phyloP scores from a whole-genome alignment of 2,329 filamentous ascomycete species.

The Penicillium hordei region DNA sequence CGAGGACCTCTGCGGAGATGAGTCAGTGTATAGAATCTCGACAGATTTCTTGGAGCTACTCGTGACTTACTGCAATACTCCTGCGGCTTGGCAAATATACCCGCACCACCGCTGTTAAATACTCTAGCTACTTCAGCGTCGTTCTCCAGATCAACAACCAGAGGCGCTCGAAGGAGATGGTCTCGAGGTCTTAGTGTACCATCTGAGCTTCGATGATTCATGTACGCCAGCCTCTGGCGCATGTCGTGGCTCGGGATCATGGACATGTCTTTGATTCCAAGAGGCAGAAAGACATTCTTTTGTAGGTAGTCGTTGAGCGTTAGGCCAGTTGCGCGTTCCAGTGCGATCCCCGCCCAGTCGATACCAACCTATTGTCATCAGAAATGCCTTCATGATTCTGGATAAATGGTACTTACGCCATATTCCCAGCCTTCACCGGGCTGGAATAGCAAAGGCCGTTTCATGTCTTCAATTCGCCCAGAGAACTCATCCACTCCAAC shows the following conservation, averaged over 20 bases:
- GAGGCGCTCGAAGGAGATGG: constrained; percentile 52
- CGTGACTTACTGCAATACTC: constrained; percentile 55
- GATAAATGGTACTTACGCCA: constrained; percentile 43
- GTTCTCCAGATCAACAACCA: constrained; percentile 42
- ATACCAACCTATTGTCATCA: constrained; percentile 45
- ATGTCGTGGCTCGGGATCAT: constrained; percentile 59
- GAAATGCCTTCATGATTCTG: background rate
- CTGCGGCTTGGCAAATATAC: constrained; percentile 58
- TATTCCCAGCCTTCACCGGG: constrained; percentile 65
- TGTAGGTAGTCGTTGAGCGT: constrained; percentile 53
- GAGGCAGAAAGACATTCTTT: constrained; percentile 49
- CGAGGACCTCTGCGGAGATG: constrained; percentile 53
- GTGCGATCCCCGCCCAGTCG: constrained; percentile 56
- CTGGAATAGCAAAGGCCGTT: constrained; percentile 60
- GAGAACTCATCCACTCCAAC: constrained; percentile 59
- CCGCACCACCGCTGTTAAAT: constrained; percentile 63
- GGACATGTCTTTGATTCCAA: constrained; percentile 52
- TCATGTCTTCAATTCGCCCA: constrained; percentile 53
- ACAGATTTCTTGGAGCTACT: background rate
- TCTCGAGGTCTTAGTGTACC: constrained; percentile 47
- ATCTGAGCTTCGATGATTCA: constrained; percentile 54
- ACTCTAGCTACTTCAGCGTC: constrained; percentile 45
- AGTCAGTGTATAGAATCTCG: background rate
- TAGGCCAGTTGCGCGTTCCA: constrained; percentile 49
- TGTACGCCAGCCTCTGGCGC: constrained; percentile 55